Base-by-base conservation (phyloP, 805 yeast genomes). In the Ogataea neopini region DNA sequence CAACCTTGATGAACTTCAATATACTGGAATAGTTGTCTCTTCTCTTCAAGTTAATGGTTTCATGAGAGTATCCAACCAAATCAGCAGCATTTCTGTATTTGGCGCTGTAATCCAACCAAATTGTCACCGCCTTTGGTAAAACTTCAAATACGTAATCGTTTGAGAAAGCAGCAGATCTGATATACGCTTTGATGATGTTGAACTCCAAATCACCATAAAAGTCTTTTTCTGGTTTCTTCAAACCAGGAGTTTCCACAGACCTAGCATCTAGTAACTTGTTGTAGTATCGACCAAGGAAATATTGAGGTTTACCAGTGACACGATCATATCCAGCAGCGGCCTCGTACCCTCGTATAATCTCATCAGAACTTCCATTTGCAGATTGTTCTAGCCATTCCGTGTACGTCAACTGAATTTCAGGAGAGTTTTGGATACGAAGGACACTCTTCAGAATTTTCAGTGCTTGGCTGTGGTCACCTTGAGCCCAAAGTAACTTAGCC, bases 311-410 rank as follows among this genome's bases (percentile, higher is more conserved):
- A 39, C 87, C 95, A 32, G 55, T 86, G 0, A 72, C 63, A 1
- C 71, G 69, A 50, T 82, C 82, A 15, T 81, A 60, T 29, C 70
- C 68, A 14, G 79, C 74, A 0, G 92, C 83, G 3, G 77, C 71
- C 22, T 69, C 69, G 56, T 89, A 94, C 52, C 88, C 88, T 23
- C 75, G 76, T 17, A 86, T 77, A 32, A 94, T 86, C 29, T 82
- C 83, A 13, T 76, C 77, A 7, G 95, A 82, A 7, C 89, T 83
- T 26, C 90, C 84, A 60, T 88, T 91, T 43, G 89, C 91, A 0
- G 97, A 87, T 29, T 73, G 73, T 59, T 90, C 96, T 14, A 90
- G 70, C 98, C 98, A 94, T 52, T 83, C 80, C 0, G 97, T 88
- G 60, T 88, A 88, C 49, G 84, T 83, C 40, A 91, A 68, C 44